A percentile compares a stretch with the other conserved stretches of the same genome.
phyloP scores from a whole-genome alignment of 208 protist species.

The Leishmania major region DNA sequence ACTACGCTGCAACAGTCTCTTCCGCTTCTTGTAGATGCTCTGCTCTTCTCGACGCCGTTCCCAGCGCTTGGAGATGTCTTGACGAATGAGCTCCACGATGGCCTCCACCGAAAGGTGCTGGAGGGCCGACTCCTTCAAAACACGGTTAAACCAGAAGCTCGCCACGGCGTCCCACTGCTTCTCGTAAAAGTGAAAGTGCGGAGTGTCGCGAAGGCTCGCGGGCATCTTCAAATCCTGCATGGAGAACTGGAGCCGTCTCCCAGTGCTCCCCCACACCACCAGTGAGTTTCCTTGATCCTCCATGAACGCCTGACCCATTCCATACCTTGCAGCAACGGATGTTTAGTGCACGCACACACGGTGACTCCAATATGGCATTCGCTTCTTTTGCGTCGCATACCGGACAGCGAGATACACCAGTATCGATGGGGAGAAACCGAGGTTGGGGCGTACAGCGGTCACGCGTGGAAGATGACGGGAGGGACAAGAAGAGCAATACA shows the following conservation, averaged over 20 bases:
- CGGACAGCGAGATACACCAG: neutral
- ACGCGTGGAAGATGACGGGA: neutral
- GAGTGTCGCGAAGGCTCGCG: slow-evolving; percentile 39
- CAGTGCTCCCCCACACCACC: slow-evolving; percentile 82
- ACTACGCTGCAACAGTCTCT: slow-evolving; percentile 44
- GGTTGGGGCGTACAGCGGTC: neutral
- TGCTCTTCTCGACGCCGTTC: slow-evolving; percentile 52
- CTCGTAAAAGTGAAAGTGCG: slow-evolving; percentile 69
- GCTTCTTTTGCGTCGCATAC: neutral
- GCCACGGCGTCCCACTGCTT: slow-evolving; percentile 82
- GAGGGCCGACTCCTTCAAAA: slow-evolving; percentile 67
- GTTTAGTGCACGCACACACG: neutral
- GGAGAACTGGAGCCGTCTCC: slow-evolving; percentile 68
- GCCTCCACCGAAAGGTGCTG: slow-evolving; percentile 62
- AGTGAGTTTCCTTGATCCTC: slow-evolving; percentile 36
- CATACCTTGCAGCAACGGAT: neutral
- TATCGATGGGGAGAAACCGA: neutral
- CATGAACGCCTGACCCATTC: slow-evolving; percentile 2
- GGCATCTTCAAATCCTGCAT: slow-evolving; percentile 76
- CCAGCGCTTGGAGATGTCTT: slow-evolving; percentile 73
- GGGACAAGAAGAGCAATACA: neutral
- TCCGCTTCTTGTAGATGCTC: slow-evolving; percentile 65
- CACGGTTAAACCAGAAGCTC: slow-evolving; percentile 78
- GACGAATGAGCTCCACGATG: slow-evolving; percentile 56
- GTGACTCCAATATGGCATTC: neutral